A percentile compares a stretch with the other conserved stretches of the same genome.
Evolutionary conservation across 441 rosid genomes (phyloP).

Genomic region (Cnidoscolus chayamansa): DNA sequence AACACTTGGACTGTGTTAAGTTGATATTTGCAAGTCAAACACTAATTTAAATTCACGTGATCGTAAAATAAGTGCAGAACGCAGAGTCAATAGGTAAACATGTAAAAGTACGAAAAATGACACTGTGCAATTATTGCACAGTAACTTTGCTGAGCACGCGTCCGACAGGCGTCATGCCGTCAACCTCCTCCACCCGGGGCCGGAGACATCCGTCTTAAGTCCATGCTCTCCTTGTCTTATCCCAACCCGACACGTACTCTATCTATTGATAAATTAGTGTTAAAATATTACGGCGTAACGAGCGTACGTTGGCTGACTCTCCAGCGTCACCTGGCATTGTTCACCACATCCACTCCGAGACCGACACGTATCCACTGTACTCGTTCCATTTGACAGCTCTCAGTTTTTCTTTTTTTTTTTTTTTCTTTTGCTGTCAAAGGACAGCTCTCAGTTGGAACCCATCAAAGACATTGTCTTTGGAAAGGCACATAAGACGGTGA

Average conservation of each 20-base stretch:
- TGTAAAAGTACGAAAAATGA: neutral
- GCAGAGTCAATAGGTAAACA: neutral
- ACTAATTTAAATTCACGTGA: neutral
- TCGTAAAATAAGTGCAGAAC: neutral
- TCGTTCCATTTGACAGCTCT: neutral
- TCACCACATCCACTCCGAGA: neutral
- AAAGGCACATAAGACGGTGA: neutral
- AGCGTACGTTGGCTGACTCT: neutral
- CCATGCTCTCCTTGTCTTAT: slow-evolving; percentile 15
- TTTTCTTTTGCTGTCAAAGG: no score
- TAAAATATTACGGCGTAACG: slow-evolving; percentile 19
- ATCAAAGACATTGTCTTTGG: neutral
- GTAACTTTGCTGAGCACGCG: slow-evolving; percentile 26
- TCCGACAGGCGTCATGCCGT: slow-evolving; percentile 26
- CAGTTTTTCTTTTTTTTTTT: neutral
- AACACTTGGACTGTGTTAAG: no score
- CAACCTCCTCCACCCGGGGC: neutral
- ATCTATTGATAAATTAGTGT: slow-evolving; percentile 12
- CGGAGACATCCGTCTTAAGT: neutral
- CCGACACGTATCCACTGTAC: slow-evolving; percentile 9
- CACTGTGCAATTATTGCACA: slow-evolving; percentile 17
- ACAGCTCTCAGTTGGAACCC: neutral
- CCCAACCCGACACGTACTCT: slow-evolving; percentile 21
- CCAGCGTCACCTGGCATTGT: slow-evolving; percentile 23
- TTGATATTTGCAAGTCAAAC: neutral